Base-by-base conservation (phyloP, 306 rosid species). In the Cicer bijugum region DNA sequence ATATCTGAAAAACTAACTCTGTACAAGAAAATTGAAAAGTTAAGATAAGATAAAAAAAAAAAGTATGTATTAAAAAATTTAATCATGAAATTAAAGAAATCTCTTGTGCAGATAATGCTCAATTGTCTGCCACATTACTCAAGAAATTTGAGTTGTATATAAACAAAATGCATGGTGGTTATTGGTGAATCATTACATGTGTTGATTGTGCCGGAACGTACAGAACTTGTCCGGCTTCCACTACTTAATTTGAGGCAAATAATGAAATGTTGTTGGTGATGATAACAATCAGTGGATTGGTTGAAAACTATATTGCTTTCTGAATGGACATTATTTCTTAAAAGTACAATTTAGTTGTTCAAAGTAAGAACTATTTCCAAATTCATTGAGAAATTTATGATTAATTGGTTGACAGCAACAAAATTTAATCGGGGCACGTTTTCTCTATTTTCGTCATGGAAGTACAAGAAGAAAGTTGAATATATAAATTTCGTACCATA, bases 241-340 rank as follows among this genome's bases (percentile, higher is more conserved):
- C 39, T 43, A 63, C n/a, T 15, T 38, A 38, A 39, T 37, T 42
- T 40, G 19, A 33, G 46, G 46, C 17, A n/a, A n/a, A 60, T 5
- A 37, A 35, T 61, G 23, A 38, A 9, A 65, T 65, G 53, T 65
- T 43, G 38, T 65, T 65, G 19, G 55, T 44, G 19, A 45, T 19
- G 67, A n/a, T 7, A 66, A 19, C 23, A 66, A 12, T 66, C 20
- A 66, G 56, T 66, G 56, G 71, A 43, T 64, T 12, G 37, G 52
- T 65, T 12, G 42, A 17, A 44, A 66, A 66, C 3, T 40, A 65
- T 67, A 46, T 23, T 67, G 72, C 56, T 67, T 67, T 67, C 72
- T 45, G 50, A 46, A 20, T 67, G 72, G 72, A 67, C 72, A 46
- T 66, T 43, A 59, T 9, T 33, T 59, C 5, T 12, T 10, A 59